A percentile compares a stretch with the other conserved stretches of the same genome.
These are phyloP conservation scores for Amanita polypyramis DNA, from an alignment of 768 basidiomycete genomes.

Conservation along the genomic window DNA sequence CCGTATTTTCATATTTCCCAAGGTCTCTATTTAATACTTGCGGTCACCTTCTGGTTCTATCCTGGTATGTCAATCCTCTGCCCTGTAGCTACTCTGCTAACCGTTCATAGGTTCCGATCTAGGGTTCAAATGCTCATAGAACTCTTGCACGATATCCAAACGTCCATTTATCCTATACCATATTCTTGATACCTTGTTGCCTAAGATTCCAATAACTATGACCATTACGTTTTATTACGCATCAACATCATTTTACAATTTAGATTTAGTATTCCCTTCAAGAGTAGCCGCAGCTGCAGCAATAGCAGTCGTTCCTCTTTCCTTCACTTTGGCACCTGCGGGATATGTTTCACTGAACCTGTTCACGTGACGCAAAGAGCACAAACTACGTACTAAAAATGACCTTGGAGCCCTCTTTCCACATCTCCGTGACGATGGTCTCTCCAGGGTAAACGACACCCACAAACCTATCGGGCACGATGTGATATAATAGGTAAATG, in stretches of 20 bases:
- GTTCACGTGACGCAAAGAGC: neutral
- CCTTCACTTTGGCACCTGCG: slow-evolving; percentile 81
- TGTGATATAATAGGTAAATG: no score
- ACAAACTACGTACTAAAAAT: slow-evolving; percentile 63
- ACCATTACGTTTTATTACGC: neutral
- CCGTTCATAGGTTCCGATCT: slow-evolving; percentile 17
- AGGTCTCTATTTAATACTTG: slow-evolving; percentile 67
- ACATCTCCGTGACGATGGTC: slow-evolving; percentile 94
- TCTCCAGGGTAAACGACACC: slow-evolving; percentile 94
- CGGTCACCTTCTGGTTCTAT: slow-evolving; percentile 57
- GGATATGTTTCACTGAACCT: neutral
- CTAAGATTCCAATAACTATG: neutral
- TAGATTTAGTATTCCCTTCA: slow-evolving; percentile 42
- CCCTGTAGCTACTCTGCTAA: slow-evolving; percentile 1
- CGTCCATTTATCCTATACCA: neutral
- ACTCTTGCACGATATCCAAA: neutral
- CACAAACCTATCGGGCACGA: slow-evolving; percentile 48
- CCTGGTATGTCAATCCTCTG: slow-evolving; percentile 23
- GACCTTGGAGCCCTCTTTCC: slow-evolving; percentile 89
- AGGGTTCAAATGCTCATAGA: slow-evolving; percentile 17
- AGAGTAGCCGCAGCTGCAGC: slow-evolving; percentile 79
- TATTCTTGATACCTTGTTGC: neutral
- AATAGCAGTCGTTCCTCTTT: slow-evolving; percentile 61
- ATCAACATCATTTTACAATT: slow-evolving; percentile 28
- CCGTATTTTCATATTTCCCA: neutral